Percentiles rank a stretch among this genome's conserved stretches.
Conservation (phyloP, 768 basidiomycete genomes). For the Hydnomerulius pinastri region DNA sequence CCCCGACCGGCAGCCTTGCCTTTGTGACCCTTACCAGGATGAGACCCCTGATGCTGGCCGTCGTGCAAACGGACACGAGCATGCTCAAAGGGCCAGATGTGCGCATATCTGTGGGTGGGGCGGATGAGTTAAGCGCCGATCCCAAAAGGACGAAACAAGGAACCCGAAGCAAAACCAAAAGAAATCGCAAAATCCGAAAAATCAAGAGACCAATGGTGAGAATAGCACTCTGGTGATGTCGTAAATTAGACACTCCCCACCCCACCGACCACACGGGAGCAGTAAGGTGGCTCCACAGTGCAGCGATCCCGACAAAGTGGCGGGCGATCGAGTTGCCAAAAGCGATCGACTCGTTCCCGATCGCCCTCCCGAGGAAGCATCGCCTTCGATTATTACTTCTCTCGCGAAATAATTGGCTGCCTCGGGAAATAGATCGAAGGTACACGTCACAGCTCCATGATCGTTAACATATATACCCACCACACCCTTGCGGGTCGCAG, state of each 20-base stretch:
- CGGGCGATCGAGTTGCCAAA: neutral
- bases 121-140: neutral
- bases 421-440: neutral
- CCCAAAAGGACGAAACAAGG: neutral
- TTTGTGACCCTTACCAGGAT: conserved; percentile 24
- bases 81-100: conserved; percentile 98
- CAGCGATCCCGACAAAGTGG: neutral
- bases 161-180: no score
- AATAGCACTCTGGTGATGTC: no score
- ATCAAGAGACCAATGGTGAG: no score
- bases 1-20: conserved; percentile 18
- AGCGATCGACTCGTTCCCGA: no score
- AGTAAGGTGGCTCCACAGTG: neutral
- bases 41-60: conserved; percentile 35
- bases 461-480: no score
- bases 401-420: no score
- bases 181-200: neutral
- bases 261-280: no score
- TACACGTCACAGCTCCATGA: neutral
- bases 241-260: no score
- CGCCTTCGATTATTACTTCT: no score
- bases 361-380: neutral
- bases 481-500: no score
- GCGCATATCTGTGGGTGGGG: conserved; percentile 65
- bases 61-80: conserved; percentile 76